A percentile compares a stretch with the other conserved stretches of the same genome.
Conservation (phyloP, 306 rosid genomes). For the Psophocarpus tetragonolobus region DNA sequence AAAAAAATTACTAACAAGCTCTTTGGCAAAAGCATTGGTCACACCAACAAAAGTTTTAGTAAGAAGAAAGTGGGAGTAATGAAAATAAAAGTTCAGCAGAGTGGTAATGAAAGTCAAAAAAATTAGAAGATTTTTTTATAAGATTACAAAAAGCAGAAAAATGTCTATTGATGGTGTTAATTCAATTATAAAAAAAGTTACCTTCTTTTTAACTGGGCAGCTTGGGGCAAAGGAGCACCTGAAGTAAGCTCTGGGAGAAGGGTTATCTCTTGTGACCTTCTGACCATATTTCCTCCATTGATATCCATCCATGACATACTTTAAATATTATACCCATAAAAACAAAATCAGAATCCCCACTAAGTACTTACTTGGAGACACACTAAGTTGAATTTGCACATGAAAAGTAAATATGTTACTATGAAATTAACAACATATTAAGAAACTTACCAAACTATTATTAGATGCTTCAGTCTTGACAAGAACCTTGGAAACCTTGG, state of each 20-base stretch:
- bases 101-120: too few relatives aligned
- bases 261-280: slow-evolving; percentile 92
- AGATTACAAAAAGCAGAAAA: too few relatives aligned
- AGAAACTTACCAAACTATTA: slow-evolving; percentile 58
- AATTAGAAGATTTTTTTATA: too few relatives aligned
- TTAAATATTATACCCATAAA: neutral
- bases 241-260: slow-evolving; percentile 94
- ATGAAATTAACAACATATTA: neutral
- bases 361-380: neutral
- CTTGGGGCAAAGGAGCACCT: slow-evolving; percentile 82
- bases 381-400: neutral
- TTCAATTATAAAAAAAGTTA: neutral
- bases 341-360: neutral
- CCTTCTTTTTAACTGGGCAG: slow-evolving; percentile 94
- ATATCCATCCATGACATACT: slow-evolving; percentile 87
- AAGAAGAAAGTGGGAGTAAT: too few relatives aligned
- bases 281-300: slow-evolving; percentile 98
- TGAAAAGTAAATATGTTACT: neutral
- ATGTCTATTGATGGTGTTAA: too few relatives aligned
- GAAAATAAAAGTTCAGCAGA: too few relatives aligned
- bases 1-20: too few relatives aligned
- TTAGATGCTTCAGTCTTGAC: slow-evolving; percentile 65
- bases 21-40: too few relatives aligned
- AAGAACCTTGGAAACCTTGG: slow-evolving; percentile 57
- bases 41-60: too few relatives aligned